These are phyloP conservation scores for Skeletonema marinoi DNA, from an alignment of 108 stramenopile genomes.

Conservation along the genomic window DNA sequence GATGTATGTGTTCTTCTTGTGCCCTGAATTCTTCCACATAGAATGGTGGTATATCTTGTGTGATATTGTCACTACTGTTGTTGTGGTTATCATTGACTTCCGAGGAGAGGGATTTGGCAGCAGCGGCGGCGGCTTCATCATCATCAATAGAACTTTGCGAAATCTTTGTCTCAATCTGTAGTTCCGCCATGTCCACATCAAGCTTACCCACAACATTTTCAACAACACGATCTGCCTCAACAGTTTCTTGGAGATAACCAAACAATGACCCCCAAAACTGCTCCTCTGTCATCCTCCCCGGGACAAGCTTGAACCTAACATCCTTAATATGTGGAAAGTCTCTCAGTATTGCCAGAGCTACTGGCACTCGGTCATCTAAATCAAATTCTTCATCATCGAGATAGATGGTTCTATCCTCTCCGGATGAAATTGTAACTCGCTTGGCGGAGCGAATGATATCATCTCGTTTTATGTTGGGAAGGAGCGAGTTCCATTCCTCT, in stretches of 20 bases:
- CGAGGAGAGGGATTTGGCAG: background rate
- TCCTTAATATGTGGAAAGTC: constrained; percentile 40
- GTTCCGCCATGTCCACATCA: constrained; percentile 20
- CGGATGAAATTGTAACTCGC: background rate
- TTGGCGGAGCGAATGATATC: constrained; percentile 27
- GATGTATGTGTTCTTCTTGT: constrained; percentile 25
- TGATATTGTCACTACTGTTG: background rate
- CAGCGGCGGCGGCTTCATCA: background rate
- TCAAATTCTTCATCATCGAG: constrained; percentile 34
- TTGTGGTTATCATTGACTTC: background rate
- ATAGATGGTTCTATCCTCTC: constrained; percentile 12
- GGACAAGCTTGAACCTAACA: constrained; percentile 45
- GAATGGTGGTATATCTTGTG: constrained; percentile 21
- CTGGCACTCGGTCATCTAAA: constrained; percentile 37
- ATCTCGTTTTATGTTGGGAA: constrained; percentile 33
- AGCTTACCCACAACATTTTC: constrained; percentile 21
- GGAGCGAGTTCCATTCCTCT: constrained; percentile 25
- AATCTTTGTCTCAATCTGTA: constrained; percentile 23
- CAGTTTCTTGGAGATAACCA: constrained; percentile 20
- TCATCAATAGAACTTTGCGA: background rate
- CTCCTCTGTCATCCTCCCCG: constrained; percentile 38
- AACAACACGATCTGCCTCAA: constrained; percentile 17
- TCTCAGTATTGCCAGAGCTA: constrained; percentile 32
- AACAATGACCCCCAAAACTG: constrained; percentile 43
- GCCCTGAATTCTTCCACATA: constrained; percentile 31